Evolutionary conservation across 202 grass and related monocot species (phyloP), one percentile per base, ranked within the genome.

Genomic region (Saccharum hybrid): DNA sequence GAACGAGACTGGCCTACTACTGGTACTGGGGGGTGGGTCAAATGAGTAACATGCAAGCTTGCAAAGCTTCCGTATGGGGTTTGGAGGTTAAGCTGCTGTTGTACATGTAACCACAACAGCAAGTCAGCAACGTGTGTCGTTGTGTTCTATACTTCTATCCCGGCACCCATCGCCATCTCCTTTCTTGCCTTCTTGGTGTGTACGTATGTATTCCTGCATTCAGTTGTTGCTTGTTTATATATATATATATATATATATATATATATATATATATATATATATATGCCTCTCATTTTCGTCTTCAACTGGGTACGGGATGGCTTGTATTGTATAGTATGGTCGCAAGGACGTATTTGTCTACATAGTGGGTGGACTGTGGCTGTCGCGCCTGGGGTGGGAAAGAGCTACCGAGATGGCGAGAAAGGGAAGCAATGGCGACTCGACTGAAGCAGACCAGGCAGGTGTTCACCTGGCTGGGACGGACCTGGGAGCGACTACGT

Each of bases 1-100:
- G 10, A 13, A n/a, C 56, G 72, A 56, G 72, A 34, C 70, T 51
- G 45, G 46, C 45, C 46, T 49, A 49, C 46, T 54, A n/a, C 51
- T 54, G 15, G 39, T 26, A 66, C 46, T 5, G 26, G 34, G 19
- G 15, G 51, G 73, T 79, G 74, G 74, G 63, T 91, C 86, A 80
- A 74, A 82, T 76, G 83, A 91, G 86, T 86, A 79, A 78, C 78
- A 85, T 78, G 77, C 66, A 88, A 88, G 82, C 40, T 66, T 85
- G 22, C 26, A 52, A 79, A 75, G 67, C 81, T 84, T 84, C 60
- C 60, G 36, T 52, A 28, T 8, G 76, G 67, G 57, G 82, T 76
- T 78, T 83, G 72, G 77, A 71, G 72, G 72, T 73, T 81, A 76
- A 36, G 65, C 67, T 23, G 66, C 57, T 43, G 67, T 60, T 28